Percentiles rank a stretch among this genome's conserved stretches.
phyloP scores from a whole-genome alignment of 2,329 filamentous ascomycete species.

The Alternaria angustiovoidea region DNA sequence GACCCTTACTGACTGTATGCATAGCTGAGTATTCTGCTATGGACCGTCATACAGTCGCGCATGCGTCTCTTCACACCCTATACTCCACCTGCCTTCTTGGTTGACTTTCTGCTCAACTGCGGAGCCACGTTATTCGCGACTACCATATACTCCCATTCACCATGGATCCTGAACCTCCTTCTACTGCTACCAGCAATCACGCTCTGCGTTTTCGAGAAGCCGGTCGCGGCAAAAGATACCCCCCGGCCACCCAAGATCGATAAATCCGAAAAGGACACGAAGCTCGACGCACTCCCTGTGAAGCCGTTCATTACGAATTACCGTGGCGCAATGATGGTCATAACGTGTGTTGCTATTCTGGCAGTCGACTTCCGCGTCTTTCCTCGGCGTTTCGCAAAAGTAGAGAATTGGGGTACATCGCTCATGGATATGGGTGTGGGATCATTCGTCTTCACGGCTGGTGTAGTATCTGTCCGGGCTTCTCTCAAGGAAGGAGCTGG shows the following conservation, averaged over 20 bases:
- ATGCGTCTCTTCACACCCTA: constrained; percentile 85
- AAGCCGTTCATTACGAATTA: constrained; percentile 95
- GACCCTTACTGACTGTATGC: constrained; percentile 36
- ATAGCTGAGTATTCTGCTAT: constrained; percentile 82
- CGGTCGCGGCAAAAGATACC: constrained; percentile 21
- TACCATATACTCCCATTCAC: constrained; percentile 81
- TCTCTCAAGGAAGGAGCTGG: constrained; percentile 73
- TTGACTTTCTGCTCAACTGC: constrained; percentile 90
- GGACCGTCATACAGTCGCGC: constrained; percentile 86
- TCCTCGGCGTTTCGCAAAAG: constrained; percentile 93
- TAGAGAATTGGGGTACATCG: constrained; percentile 99
- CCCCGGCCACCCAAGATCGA: constrained; percentile 34
- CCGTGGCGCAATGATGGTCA: constrained; percentile 87
- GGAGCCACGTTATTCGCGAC: constrained; percentile 81
- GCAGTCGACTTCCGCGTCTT: constrained; percentile 96
- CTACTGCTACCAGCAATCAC: constrained; percentile 75
- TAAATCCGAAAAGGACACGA: constrained; percentile 22
- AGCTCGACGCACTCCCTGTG: constrained; percentile 69
- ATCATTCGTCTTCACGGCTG: constrained; percentile 94
- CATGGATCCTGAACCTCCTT: constrained; percentile 76
- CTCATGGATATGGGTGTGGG: constrained; percentile 98
- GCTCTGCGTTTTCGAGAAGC: constrained; percentile 59
- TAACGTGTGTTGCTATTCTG: constrained; percentile 90
- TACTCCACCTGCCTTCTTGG: constrained; percentile 69
- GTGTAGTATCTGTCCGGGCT: constrained; percentile 85